A percentile compares a stretch with the other conserved stretches of the same genome.
Conservation (phyloP, 768 basidiomycete species). For the Tricholoma saponaceum region DNA sequence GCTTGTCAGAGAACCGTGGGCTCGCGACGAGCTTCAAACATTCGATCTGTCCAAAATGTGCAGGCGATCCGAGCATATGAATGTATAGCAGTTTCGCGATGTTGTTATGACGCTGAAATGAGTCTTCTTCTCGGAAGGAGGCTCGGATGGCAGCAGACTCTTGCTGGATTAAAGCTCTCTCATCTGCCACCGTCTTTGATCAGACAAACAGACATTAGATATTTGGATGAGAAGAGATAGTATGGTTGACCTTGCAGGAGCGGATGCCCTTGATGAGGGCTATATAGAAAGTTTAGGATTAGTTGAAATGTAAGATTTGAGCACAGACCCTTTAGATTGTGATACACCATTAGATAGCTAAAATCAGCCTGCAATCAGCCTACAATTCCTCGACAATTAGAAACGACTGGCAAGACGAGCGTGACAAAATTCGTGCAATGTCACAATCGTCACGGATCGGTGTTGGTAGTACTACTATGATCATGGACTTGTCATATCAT, state of each 20-base stretch:
- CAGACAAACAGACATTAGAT: slow-evolving; percentile 20
- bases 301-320: background rate
- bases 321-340: slow-evolving; percentile 77
- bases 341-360: slow-evolving; percentile 57
- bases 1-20: slow-evolving; percentile 93
- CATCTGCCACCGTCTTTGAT: slow-evolving; percentile 91
- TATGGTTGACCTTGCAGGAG: slow-evolving; percentile 77
- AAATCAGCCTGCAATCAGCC: no score
- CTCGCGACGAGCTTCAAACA: slow-evolving; percentile 93
- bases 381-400: no score
- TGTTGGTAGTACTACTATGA: no score
- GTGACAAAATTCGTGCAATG: background rate
- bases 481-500: no score
- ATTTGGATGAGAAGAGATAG: slow-evolving; percentile 8
- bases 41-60: slow-evolving; percentile 99
- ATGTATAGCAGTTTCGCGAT: slow-evolving; percentile 98
- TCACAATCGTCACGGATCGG: background rate
- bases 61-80: slow-evolving; percentile 97
- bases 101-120: slow-evolving; percentile 92
- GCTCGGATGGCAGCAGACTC: slow-evolving; percentile 97
- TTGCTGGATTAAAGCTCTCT: slow-evolving; percentile 93
- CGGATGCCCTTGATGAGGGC: slow-evolving; percentile 98
- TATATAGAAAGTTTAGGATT: slow-evolving; percentile 30
- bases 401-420: no score
- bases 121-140: slow-evolving; percentile 96